Evolutionary conservation across 805 yeast species (phyloP), one percentile per base, ranked within the genome.

Genomic region (Wickerhamiella spandovensis): DNA sequence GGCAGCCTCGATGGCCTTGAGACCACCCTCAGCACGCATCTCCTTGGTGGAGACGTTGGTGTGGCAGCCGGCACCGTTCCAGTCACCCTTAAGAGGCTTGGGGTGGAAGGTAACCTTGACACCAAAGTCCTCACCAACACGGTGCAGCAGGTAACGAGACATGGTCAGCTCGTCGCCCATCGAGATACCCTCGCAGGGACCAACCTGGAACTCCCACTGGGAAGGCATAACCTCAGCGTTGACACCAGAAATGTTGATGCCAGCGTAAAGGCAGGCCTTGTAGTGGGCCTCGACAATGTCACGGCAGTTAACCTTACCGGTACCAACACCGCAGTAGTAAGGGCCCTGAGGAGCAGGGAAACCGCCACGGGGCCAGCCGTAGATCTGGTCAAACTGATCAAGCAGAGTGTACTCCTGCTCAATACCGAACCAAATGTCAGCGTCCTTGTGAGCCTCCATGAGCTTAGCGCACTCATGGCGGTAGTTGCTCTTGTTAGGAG

Each of bases 11-110:
- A 92, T 92, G 71, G 71, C 74, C 72, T 85, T 84, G 88, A 92
- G 86, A 69, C 98, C 98, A 71, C 98, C 98, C 67, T 86, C 84
- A 37, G 66, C 68, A 78, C 98, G 88, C 97, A 90, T 92, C 48
- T 66, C 67, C 70, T 76, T 78, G 63, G 98, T 92, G 46, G 97
- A 88, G 54, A 92, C 97, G 71, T 92, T 92, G 69, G 98, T 92
- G 75, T 92, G 98, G 78, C 97, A 90, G 65, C 98, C 98, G 70
- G 98, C 97, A 76, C 98, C 98, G 71, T 92, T 92, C 97, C 97
- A 92, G 75, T 90, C 97, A 63, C 97, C 97, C 76, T 82, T 79
- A 70, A 92, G 78, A 61, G 98, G 97, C 79, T 92, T 92, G 72
- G 98, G 98, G 81, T 92, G 98, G 83, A 89, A 82, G 45, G 97